A percentile compares a stretch with the other conserved stretches of the same genome.
These are phyloP conservation scores for Chaetoceros muelleri DNA, from an alignment of 108 stramenopile genomes.

Conservation along the genomic window DNA sequence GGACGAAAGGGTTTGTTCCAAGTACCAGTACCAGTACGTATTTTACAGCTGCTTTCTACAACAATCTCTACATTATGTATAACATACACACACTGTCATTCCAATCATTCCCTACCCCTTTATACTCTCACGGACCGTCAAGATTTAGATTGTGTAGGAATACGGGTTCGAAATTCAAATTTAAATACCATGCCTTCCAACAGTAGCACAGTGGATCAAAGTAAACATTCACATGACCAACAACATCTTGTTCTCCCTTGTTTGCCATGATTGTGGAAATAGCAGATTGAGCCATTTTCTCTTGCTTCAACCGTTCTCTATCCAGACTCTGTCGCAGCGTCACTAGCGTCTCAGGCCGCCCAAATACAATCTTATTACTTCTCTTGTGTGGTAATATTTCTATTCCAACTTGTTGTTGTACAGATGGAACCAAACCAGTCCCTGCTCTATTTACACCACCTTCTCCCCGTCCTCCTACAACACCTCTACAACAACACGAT, in stretches of 20 bases:
- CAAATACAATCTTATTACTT: neutral
- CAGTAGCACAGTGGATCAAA: constrained; percentile 57
- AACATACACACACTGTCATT: too few species aligned
- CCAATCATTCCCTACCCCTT: too few species aligned
- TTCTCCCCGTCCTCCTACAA: constrained; percentile 5
- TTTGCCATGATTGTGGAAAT: neutral
- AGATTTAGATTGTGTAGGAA: constrained; percentile 22
- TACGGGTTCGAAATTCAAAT: constrained; percentile 39
- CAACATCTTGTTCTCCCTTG: constrained; percentile 12
- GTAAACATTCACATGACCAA: constrained; percentile 59
- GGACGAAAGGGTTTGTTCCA: too few species aligned
- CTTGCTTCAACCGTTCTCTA: constrained; percentile 4
- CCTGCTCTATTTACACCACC: constrained; percentile 6
- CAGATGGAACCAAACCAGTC: too few species aligned
- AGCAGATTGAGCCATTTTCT: neutral
- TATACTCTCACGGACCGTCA: too few species aligned
- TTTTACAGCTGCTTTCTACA: too few species aligned
- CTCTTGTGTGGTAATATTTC: neutral
- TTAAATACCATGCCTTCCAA: constrained; percentile 73
- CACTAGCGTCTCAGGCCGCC: constrained; percentile 10
- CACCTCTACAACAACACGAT: constrained; percentile 14
- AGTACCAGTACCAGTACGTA: too few species aligned
- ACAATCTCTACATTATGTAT: too few species aligned
- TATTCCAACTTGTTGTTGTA: constrained; percentile 3
- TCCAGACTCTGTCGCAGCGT: constrained; percentile 6